Base-by-base conservation (phyloP, 768 basidiomycete genomes). In the Auricularia sp. region DNA sequence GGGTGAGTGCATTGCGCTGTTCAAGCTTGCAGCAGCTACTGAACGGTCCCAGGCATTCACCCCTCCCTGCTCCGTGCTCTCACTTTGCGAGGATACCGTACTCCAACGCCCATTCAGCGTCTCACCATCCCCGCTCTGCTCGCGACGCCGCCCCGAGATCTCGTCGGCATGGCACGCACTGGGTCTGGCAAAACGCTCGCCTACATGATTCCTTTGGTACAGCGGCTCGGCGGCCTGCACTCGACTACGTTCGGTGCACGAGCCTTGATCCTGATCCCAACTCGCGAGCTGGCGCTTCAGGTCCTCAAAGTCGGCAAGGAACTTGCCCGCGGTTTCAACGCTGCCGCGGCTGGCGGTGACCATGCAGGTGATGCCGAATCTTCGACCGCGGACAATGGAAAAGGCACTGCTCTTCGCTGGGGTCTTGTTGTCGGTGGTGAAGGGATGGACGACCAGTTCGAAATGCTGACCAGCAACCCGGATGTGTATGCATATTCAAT, bases 141-240 rank as follows among this genome's bases (percentile, higher is more conserved):
- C 44, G 75, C 87, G 12, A 85, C 83, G 51, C 93, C 95, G 47
- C 93, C 94, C 8, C 81, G 90, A 62, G 95, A 97, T 76, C 85
- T 99, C 14, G 93, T 98, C 14, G 96, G 93, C 51, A 99, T 98
- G 97, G 96, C 97, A 43, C 84, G 97, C 43, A 99, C 97, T 3
- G 97, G 97, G 51, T 97, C 94, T 1, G 97, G 97, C 66, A 98
- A 98, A 77, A 95, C 95, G 10, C 83, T 99, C 42, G 96, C 96
- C 21, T 99, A 95, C 73, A 85, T 98, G 81, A 78, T 98, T 33
- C 97, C 97, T 61, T 82, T 99, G 16, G 80, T 97, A 0, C 90
- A 95, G 64, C 83, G 92, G 58, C 83, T 99, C 7, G 85, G 88
- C 5, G 91, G 91, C 8, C 79, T 86, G 42, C 94, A 97, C 72